Evolutionary conservation across 441 rosid species (phyloP), one percentile per base, ranked within the genome.

Genomic region (Viola pubescens): DNA sequence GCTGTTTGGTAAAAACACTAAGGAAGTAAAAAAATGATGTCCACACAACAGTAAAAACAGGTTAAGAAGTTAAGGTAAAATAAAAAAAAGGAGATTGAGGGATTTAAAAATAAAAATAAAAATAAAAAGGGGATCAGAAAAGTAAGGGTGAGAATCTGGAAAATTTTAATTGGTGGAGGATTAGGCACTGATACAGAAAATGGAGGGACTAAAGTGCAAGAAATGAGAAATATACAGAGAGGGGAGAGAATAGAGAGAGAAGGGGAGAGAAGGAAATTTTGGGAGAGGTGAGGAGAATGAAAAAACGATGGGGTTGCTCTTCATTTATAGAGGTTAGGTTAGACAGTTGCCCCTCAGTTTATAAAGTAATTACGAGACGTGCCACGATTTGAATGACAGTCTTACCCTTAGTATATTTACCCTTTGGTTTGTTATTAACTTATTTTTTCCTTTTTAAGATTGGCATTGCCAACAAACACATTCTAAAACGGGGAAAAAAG

Each of bases 241-340:
- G 59, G 16, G 8, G 4, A 1, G 1, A 2, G 41, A n/a, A n/a
- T 9, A 0, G 50, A 3, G 52, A 41, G 52, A 14, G 7, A n/a
- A n/a, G n/a, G n/a, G n/a, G n/a, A n/a, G n/a, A n/a, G n/a, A n/a
- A n/a, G 4, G 48, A 48, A 46, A 57, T 37, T 37, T 4, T 26
- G 11, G 50, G 11, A n/a, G n/a, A 39, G 19, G 6, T 3, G n/a
- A 6, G 4, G 0, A 44, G 64, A 54, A 54, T 38, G 63, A 8
- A 0, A 2, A 0, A 0, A 0, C 0, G 9, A 48, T 5, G 9
- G 60, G 45, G 10, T 8, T 56, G 60, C 47, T 5, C 57, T 19
- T 0, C 49, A 82, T 82, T 61, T 85, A 82, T 82, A 82, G 81
- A 48, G 58, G 43, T n/a, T 0, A 6, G 5, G 5, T n/a, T 7